Percentiles rank a stretch among this genome's conserved stretches.
Evolutionary conservation across 164 flowering plant species (phyloP).

Genomic region (Piper longum): DNA sequence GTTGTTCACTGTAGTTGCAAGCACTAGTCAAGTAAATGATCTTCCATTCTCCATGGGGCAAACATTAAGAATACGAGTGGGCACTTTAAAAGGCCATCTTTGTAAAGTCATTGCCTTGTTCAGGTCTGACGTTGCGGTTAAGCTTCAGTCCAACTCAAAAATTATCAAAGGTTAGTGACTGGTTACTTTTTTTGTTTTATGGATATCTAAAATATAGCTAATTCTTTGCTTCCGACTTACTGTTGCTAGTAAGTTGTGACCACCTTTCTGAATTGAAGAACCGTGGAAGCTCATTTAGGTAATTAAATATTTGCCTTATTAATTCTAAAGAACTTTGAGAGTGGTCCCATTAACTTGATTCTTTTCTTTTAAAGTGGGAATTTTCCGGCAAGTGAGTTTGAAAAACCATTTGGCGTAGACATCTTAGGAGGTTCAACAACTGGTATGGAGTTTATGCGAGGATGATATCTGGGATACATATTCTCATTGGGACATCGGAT

Average conservation of each 20-base stretch:
- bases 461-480: neutral
- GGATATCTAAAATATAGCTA: neutral
- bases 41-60: slow-evolving; percentile 78
- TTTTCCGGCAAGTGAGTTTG: neutral
- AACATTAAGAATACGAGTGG: slow-evolving; percentile 69
- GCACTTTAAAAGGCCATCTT: slow-evolving; percentile 81
- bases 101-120: slow-evolving; percentile 78
- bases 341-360: neutral
- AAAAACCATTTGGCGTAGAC: neutral
- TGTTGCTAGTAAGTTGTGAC: slow-evolving; percentile 57
- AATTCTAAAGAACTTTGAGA: neutral
- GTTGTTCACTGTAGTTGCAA: slow-evolving; percentile 33
- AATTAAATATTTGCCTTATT: slow-evolving; percentile 7
- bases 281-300: slow-evolving; percentile 25
- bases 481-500: neutral
- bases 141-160: slow-evolving; percentile 73
- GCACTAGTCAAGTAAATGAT: slow-evolving; percentile 24
- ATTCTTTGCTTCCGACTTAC: slow-evolving; percentile 1
- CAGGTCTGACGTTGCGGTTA: slow-evolving; percentile 70
- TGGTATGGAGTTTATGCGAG: neutral
- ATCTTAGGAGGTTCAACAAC: neutral
- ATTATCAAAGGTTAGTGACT: slow-evolving; percentile 60
- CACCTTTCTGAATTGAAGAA: slow-evolving; percentile 71
- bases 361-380: neutral
- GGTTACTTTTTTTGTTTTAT: slow-evolving; percentile 1